Evolutionary conservation across 768 basidiomycete genomes (phyloP).

Genomic region (Cantharellus cinnabarinus): DNA sequence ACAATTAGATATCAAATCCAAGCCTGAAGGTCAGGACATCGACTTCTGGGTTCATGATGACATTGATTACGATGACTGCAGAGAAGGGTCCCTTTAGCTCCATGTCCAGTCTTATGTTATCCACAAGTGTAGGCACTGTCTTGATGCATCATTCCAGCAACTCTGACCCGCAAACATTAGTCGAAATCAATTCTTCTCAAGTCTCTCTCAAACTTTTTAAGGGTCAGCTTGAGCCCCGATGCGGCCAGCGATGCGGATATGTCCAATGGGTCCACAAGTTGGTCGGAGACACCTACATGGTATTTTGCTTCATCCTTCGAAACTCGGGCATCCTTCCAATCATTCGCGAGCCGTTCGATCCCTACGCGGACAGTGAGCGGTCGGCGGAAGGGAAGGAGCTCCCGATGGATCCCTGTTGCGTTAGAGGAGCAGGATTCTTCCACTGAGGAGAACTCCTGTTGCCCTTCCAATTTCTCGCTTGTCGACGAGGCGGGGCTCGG

Average conservation of each 20-base stretch:
- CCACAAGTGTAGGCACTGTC: background rate
- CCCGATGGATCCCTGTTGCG: too few relatives aligned
- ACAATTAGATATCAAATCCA: constrained; percentile 44
- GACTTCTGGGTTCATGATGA: constrained; percentile 7
- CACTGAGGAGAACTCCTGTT: too few relatives aligned
- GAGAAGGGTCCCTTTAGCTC: background rate
- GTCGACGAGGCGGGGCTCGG: too few relatives aligned
- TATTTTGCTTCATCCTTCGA: constrained; percentile 43
- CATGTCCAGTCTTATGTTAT: background rate
- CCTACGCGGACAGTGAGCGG: too few relatives aligned
- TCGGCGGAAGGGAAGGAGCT: too few relatives aligned
- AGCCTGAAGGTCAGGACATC: constrained; percentile 4
- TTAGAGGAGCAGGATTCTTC: too few relatives aligned
- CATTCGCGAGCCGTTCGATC: constrained; percentile 20
- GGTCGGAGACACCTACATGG: constrained; percentile 29
- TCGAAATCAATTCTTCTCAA: constrained; percentile 60
- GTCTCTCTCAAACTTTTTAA: constrained; percentile 51
- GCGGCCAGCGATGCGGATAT: too few relatives aligned
- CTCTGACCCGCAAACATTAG: constrained; percentile 18
- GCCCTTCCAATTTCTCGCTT: too few relatives aligned
- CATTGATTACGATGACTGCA: constrained; percentile 2
- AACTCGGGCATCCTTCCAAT: constrained; percentile 27
- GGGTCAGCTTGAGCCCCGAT: constrained; percentile 9
- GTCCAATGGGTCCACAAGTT: background rate
- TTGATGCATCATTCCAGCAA: background rate